Conservation (phyloP, 2,329 filamentous ascomycete genomes). For the Lasiodiplodia theobromae region DNA sequence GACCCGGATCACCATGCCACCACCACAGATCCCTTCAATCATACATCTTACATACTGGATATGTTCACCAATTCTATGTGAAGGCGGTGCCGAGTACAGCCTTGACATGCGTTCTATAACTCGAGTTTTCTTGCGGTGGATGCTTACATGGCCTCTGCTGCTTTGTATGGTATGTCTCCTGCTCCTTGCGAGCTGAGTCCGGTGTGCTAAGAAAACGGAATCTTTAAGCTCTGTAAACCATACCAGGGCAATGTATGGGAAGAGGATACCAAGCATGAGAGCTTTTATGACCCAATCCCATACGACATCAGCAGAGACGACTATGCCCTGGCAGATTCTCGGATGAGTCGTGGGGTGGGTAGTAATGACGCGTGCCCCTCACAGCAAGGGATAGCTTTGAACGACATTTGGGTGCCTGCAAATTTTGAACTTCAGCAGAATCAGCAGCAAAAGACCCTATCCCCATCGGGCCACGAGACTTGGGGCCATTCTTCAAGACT, state of each 20-base stretch:
- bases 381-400: no score
- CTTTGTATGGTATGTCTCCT: background rate
- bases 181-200: no score
- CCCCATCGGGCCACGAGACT: no score
- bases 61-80: background rate
- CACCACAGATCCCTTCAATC: background rate
- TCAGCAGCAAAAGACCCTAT: no score
- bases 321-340: no score
- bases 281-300: background rate
- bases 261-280: background rate
- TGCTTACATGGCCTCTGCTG: background rate
- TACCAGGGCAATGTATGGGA: background rate
- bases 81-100: background rate
- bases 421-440: no score
- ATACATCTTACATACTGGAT: constrained; percentile 15
- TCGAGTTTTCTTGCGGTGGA: background rate
- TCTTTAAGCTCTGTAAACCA: background rate
- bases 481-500: constrained; percentile 1
- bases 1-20: background rate
- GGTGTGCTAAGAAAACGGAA: background rate
- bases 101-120: background rate
- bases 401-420: no score
- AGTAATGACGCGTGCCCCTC: no score
- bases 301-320: no score
- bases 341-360: no score